Conservation (phyloP, 306 rosid genomes). For the cucumber (Cucumis sativus) region Cucumber_9930_V3 NC_026655.2:3729501-3730000, state of each 20-base stretch:
- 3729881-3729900: slow-evolving; percentile 19
- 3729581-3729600: background rate
- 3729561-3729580: background rate
- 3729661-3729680: background rate
- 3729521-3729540: too few relatives aligned
- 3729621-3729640: background rate
- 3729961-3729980: slow-evolving; percentile 37
- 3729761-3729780: too few relatives aligned
- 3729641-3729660: background rate
- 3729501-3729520: too few relatives aligned
- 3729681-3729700: background rate
- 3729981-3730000: background rate
- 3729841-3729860: too few relatives aligned
- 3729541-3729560: too few relatives aligned
- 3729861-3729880: slow-evolving; percentile 1
- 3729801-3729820: background rate
- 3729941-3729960: slow-evolving; percentile 32
- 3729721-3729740: background rate
- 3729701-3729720: background rate
- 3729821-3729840: background rate
- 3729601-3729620: background rate
- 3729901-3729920: slow-evolving; percentile 16
- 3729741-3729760: background rate
- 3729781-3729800: background rate
- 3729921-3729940: slow-evolving; percentile 21